Evolutionary conservation across 1,139 yeast species (phyloP).

Genomic region (Debaryomycetaceae sp.): DNA sequence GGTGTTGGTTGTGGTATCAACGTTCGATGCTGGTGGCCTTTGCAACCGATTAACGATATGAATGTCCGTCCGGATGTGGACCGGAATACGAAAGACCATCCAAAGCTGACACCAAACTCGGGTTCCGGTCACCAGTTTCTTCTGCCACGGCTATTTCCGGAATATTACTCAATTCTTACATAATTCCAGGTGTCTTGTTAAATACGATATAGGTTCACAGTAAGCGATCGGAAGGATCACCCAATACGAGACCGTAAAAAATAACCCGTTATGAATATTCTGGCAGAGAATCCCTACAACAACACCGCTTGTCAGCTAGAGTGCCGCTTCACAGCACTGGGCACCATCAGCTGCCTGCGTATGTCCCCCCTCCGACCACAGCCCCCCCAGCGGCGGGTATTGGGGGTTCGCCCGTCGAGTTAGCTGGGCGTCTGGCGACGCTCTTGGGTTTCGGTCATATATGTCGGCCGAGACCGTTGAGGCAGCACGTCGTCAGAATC

Average conservation of each 20-base stretch:
- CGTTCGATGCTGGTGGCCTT: too few relatives aligned
- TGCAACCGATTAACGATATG: neutral
- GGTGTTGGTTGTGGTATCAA: too few relatives aligned
- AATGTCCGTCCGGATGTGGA: neutral
- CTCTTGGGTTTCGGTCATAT: neutral
- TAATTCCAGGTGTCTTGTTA: too few relatives aligned
- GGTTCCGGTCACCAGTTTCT: neutral
- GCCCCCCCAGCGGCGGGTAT: neutral
- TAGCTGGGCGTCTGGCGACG: too few relatives aligned
- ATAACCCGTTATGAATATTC: neutral
- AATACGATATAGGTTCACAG: neutral
- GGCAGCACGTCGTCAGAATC: neutral
- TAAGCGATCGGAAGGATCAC: neutral
- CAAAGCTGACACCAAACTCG: neutral
- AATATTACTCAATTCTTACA: too few relatives aligned
- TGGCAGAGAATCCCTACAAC: too few relatives aligned
- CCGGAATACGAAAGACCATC: neutral
- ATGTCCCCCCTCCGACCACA: too few relatives aligned
- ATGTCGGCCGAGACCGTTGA: neutral
- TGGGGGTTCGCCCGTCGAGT: neutral
- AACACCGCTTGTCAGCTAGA: too few relatives aligned
- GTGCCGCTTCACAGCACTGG: too few relatives aligned
- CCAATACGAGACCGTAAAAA: neutral
- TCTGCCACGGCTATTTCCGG: neutral
- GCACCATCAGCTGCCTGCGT: neutral